Evolutionary conservation across 208 protist species (phyloP), one percentile per base, ranked within the genome.

Genomic region (Trypanosoma grayi): DNA sequence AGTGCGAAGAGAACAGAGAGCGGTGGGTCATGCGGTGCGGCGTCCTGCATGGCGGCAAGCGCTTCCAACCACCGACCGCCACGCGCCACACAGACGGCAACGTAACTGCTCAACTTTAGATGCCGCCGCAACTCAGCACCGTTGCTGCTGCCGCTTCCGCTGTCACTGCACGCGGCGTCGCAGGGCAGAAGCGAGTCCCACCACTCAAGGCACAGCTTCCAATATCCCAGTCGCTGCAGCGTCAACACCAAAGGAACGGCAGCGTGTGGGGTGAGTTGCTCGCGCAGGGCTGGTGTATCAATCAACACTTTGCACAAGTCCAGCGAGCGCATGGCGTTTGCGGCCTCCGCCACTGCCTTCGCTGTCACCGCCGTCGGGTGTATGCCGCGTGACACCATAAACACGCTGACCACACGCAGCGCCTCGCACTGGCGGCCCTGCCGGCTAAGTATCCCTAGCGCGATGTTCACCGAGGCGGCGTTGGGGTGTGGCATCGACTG

Each of bases 61-160:
- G 71, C 70, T 8, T 47, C 40, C 18, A 22, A 18, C 64, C 62
- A 71, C 24, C 59, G 33, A 6, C 40, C 34, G 25, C 59, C 30
- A 37, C 25, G 31, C 45, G 79, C 59, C 39, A 79, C 57, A 52
- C 77, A 87, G 34, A 68, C 68, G 41, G 77, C 81, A 41, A 87
- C 75, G 51, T 83, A 79, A 65, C 77, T 87, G 62, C 81, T 74
- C 8, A 87, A 69, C 45, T 79, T 81, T 8, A 82, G 57, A 66
- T 87, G 70, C 10, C 24, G 30, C 28, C 70, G 63, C 28, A 87
- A 65, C 10, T 60, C 51, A 22, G 44, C 18, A 7, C 40, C 18
- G 27, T 2, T 53, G 44, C 16, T n/a, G 20, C 18, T 40, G 24
- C 61, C n/a, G 16, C 28, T 48, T 18, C 2, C 33, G 18, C 9